Base-by-base conservation (phyloP, 2,329 filamentous ascomycete species). In the Fusarium algeriense region DNA sequence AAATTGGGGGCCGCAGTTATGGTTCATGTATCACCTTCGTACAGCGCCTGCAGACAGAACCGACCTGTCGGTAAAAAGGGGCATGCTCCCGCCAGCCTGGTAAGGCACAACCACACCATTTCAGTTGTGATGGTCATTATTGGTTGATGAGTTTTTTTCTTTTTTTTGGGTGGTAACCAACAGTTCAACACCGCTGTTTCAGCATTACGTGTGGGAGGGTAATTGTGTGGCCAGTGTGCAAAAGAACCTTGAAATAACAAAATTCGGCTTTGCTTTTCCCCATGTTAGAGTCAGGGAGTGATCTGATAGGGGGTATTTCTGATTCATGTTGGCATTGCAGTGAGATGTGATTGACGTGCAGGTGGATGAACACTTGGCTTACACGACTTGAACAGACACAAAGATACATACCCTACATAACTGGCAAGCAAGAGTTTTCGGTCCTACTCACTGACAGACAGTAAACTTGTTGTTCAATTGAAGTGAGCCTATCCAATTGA, bases 11-110 rank as follows among this genome's bases (percentile, higher is more conserved):
- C 37, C 55, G 49, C 30, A 23, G 23, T 11, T 9, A 30, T 30
- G 49, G 11, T 30, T 57, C 43, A 41, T 46, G 48, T 45, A 41
- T n/a, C 52, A 67, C 64, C 55, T 68, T 41, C 48, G 32, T 44
- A 43, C 20, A 46, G 54, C 37, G 54, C 37, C 30, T 46, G 41
- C 45, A 26, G 44, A 44, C 45, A 26, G 44, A 44, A 60, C 69
- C 69, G 46, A 53, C 28, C 60, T 61, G 69, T 58, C 56, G 69
- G 66, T 69, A 69, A 69, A 69, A 69, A 53, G 53, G 55, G 64
- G n/a, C 23, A 3, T 35, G 30, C 35, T 37, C 28, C 44, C 43
- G 32, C 52, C 61, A 53, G 69, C 52, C 64, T 62, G 65, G 69
- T 70, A 62, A 45, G 60, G 63, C 52, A 17, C 45, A 52, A 41